Conservation (phyloP, 768 basidiomycete species). For the Lanmaoa rubissima region DNA sequence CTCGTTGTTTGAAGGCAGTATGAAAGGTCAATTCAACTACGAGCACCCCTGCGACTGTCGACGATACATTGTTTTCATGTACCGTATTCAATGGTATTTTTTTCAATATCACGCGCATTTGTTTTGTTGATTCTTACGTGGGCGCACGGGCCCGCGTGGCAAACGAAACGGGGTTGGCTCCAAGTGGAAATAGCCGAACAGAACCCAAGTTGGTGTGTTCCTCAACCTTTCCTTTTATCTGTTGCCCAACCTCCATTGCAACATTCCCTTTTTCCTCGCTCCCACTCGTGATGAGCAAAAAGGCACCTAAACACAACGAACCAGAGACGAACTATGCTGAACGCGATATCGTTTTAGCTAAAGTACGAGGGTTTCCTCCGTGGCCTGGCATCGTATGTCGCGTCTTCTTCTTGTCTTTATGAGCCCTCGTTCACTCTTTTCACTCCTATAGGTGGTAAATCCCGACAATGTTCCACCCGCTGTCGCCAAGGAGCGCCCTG, state of each 20-base stretch:
- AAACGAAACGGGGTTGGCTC: constrained; percentile 38
- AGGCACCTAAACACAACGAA: constrained; percentile 42
- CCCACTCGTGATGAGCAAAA: constrained; percentile 47
- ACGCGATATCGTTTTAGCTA: constrained; percentile 87
- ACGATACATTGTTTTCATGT: constrained; percentile 28
- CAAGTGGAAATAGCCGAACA: constrained; percentile 40
- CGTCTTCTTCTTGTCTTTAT: constrained; percentile 19
- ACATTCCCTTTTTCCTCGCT: constrained; percentile 16
- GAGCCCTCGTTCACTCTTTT: constrained; percentile 11
- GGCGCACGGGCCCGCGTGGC: constrained; percentile 40
- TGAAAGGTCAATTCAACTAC: constrained; percentile 14
- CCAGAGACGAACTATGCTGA: constrained; percentile 52
- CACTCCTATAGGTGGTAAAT: constrained; percentile 67
- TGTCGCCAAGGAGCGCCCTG: constrained; percentile 72
- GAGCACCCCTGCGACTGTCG: constrained; percentile 19
- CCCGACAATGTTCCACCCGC: constrained; percentile 56
- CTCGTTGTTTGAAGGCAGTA: constrained; percentile 11
- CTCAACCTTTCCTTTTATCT: constrained; percentile 41
- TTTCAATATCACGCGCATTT: constrained; percentile 30
- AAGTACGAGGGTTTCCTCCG: constrained; percentile 89
- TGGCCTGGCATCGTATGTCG: constrained; percentile 92
- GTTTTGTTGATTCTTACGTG: constrained; percentile 39
- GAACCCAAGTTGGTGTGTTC: constrained; percentile 39
- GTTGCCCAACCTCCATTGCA: constrained; percentile 30
- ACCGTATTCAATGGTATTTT: constrained; percentile 31